A percentile compares a stretch with the other conserved stretches of the same genome.
phyloP scores from a whole-genome alignment of 495 filamentous ascomycete genomes.

The Oleoguttula mirabilis region DNA sequence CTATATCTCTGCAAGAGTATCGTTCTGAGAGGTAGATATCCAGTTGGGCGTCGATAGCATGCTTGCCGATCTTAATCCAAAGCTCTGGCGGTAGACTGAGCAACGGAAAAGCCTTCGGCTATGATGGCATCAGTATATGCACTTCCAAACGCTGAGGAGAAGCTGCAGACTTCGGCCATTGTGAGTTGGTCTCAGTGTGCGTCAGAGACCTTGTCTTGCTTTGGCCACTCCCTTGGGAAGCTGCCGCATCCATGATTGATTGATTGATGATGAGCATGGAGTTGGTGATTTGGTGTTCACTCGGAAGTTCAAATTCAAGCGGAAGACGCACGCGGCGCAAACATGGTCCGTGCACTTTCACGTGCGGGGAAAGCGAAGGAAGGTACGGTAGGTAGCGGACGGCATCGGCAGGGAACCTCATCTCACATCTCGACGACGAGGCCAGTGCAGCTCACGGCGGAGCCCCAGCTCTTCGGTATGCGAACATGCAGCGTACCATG shows the following conservation, averaged over 20 bases:
- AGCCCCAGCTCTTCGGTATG: neutral
- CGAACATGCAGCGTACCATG: neutral
- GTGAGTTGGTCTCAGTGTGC: no score
- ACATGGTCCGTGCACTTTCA: neutral
- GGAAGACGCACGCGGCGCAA: neutral
- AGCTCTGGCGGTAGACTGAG: constrained; percentile 4
- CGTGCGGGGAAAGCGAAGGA: neutral
- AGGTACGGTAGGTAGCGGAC: neutral
- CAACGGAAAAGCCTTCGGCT: neutral
- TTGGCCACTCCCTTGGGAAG: neutral
- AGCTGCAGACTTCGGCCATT: no score
- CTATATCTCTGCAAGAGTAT: neutral
- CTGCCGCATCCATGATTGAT: no score
- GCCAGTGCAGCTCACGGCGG: no score
- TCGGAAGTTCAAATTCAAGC: neutral
- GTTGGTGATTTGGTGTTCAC: neutral
- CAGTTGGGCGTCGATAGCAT: neutral
- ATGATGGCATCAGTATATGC: no score
- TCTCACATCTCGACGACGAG: no score
- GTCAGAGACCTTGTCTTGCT: no score
- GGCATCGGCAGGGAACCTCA: neutral
- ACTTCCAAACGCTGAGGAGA: no score
- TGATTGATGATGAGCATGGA: neutral
- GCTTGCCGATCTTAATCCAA: constrained; percentile 1
- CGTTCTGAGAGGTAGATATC: neutral